Conservation (phyloP, 805 yeast species). For the Lipomyces mesembrius region DNA sequence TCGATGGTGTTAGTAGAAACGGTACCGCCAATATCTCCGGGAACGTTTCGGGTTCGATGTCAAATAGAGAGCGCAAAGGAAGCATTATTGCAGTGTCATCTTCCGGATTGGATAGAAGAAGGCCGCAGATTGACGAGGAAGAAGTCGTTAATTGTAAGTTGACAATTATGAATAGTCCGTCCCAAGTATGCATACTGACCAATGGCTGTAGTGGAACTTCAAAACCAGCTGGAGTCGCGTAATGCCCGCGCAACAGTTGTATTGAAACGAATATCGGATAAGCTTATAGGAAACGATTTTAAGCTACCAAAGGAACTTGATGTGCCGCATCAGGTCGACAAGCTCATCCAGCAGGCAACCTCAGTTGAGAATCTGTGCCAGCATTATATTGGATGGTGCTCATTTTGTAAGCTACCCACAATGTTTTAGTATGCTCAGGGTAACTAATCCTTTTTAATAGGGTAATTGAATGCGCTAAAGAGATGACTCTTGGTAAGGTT, state of each 20-base stretch:
- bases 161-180: not conserved
- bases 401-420: slow-evolving; percentile 63
- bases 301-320: slow-evolving; percentile 69
- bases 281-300: slow-evolving; percentile 92
- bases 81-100: slow-evolving; percentile 24
- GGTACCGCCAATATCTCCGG: not conserved
- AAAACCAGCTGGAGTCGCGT: slow-evolving; percentile 68
- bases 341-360: slow-evolving; percentile 92
- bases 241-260: slow-evolving; percentile 92
- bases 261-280: slow-evolving; percentile 85
- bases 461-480: not conserved
- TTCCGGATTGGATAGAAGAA: slow-evolving; percentile 33
- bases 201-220: slow-evolving; percentile 56
- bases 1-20: not conserved
- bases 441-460: not conserved
- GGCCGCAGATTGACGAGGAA: slow-evolving; percentile 61
- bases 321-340: slow-evolving; percentile 90
- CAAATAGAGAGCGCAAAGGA: slow-evolving; percentile 49
- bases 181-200: not conserved
- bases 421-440: not conserved
- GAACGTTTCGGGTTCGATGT: slow-evolving; percentile 44
- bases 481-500: not conserved
- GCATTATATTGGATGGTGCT: slow-evolving; percentile 98
- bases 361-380: slow-evolving; percentile 94
- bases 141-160: slow-evolving; percentile 60